A percentile compares a stretch with the other conserved stretches of the same genome.
Conservation (phyloP, 2,329 filamentous ascomycete species). For the Didymellaceae sp. region DNA sequence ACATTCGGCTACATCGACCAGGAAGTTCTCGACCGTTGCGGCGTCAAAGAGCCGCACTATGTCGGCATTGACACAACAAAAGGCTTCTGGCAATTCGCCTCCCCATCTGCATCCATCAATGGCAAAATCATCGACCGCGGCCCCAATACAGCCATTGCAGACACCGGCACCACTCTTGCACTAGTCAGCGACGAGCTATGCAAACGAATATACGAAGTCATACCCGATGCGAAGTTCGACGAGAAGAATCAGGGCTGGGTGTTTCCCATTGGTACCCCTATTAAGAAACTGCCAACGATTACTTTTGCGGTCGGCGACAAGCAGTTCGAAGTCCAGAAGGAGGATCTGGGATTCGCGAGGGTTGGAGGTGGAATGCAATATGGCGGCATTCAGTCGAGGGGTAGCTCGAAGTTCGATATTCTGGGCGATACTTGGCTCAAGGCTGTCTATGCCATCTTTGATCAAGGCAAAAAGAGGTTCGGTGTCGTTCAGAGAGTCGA, state of each 20-base stretch:
- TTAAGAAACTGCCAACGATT: conserved; percentile 64
- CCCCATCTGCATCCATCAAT: conserved; percentile 63
- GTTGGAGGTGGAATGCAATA: conserved; percentile 64
- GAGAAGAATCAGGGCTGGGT: conserved; percentile 66
- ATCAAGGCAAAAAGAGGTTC: conserved; percentile 66
- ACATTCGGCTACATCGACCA: conserved; percentile 76
- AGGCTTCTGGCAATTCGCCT: conserved; percentile 73
- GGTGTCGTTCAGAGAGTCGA: conserved; percentile 62
- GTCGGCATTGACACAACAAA: conserved; percentile 66
- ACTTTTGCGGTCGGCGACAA: conserved; percentile 68
- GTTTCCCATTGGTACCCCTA: conserved; percentile 62
- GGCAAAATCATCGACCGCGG: conserved; percentile 58
- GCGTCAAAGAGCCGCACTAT: conserved; percentile 64
- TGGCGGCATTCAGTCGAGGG: conserved; percentile 68
- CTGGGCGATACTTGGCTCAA: conserved; percentile 70
- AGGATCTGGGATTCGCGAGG: conserved; percentile 66
- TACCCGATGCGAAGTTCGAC: conserved; percentile 64
- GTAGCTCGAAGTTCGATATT: conserved; percentile 61
- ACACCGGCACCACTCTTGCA: conserved; percentile 74
- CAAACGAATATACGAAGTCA: conserved; percentile 67
- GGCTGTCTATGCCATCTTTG: conserved; percentile 70
- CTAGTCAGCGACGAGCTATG: conserved; percentile 68
- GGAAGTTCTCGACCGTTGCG: conserved; percentile 62
- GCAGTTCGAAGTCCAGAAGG: conserved; percentile 66
- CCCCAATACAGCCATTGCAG: conserved; percentile 71